Evolutionary conservation across 331 rosid species (phyloP).

Genomic region (Spiraea crenata): DNA sequence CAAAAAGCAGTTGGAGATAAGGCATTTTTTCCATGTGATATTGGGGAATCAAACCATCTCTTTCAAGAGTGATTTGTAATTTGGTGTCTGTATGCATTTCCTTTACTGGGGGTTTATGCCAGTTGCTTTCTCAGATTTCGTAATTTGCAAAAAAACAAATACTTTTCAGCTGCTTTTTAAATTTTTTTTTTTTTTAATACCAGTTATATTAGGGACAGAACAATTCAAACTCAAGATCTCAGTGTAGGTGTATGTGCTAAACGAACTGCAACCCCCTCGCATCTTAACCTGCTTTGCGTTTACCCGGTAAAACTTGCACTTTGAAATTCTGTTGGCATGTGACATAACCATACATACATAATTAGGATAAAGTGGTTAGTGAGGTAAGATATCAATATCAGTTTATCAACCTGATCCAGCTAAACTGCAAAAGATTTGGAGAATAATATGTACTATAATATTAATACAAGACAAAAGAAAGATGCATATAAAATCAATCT

Average conservation of each 20-base stretch:
- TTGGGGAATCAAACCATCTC: slow-evolving; percentile 25
- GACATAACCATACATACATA: not conserved
- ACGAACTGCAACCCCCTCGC: too few species aligned
- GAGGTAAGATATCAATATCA: not conserved
- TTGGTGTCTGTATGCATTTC: slow-evolving; percentile 12
- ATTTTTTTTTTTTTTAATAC: not conserved
- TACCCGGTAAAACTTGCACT: not conserved
- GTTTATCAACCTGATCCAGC: not conserved
- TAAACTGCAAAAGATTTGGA: not conserved
- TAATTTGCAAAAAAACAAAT: not conserved
- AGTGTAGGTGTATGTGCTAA: too few species aligned
- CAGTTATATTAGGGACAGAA: too few species aligned
- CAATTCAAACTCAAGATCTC: too few species aligned
- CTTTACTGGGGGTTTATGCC: not conserved
- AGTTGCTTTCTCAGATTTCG: not conserved
- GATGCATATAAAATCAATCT: not conserved
- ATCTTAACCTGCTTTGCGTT: too few species aligned
- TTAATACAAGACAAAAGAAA: not conserved
- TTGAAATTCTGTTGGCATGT: not conserved
- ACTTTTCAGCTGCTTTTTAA: not conserved
- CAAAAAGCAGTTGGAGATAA: not conserved
- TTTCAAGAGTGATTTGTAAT: not conserved
- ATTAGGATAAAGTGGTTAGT: not conserved
- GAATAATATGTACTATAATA: not conserved
- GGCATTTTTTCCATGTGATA: slow-evolving; percentile 10